Percentiles rank a stretch among this genome's conserved stretches.
Evolutionary conservation across 2,329 filamentous ascomycete species (phyloP).

Genomic region (Colletotrichum sidae): DNA sequence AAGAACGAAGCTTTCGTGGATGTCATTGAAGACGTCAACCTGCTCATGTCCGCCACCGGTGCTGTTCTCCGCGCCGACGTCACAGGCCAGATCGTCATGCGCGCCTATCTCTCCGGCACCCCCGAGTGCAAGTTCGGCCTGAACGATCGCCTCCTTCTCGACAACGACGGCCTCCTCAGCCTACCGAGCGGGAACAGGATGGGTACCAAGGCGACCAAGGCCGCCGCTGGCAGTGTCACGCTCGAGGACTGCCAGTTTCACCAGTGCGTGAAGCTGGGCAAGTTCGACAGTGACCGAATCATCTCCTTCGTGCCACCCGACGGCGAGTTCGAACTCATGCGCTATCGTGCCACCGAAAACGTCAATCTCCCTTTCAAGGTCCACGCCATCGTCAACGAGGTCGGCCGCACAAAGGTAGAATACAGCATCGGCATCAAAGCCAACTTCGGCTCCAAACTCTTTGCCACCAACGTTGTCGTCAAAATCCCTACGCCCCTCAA

Average conservation of each 20-base stretch:
- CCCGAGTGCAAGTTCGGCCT: conserved; percentile 99
- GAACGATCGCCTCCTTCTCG: conserved; percentile 94
- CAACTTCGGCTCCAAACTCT: conserved; percentile 96
- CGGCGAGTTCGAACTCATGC: conserved; percentile 98
- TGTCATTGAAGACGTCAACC: conserved; percentile 98
- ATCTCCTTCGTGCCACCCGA: conserved; percentile 98
- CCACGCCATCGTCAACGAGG: conserved; percentile 97
- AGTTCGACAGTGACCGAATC: conserved; percentile 95
- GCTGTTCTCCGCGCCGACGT: conserved; percentile 96
- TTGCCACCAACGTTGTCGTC: conserved; percentile 95
- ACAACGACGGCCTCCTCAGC: conserved; percentile 75
- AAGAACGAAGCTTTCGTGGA: conserved; percentile 99
- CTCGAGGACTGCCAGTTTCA: conserved; percentile 99
- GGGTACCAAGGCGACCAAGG: conserved; percentile 91
- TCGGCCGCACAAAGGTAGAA: conserved; percentile 97
- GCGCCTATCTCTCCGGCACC: conserved; percentile 94
- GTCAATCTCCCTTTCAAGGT: conserved; percentile 99
- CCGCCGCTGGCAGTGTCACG: conserved; percentile 93
- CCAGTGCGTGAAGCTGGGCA: conserved; percentile 96
- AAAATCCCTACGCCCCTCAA: conserved; percentile 96
- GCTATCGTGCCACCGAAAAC: conserved; percentile 97
- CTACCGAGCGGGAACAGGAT: conserved; percentile 80
- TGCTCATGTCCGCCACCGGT: conserved; percentile 98
- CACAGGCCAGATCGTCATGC: conserved; percentile 98
- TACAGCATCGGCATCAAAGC: conserved; percentile 98